These are phyloP conservation scores for Epicoccum sorghinum DNA, from an alignment of 2,329 filamentous ascomycete species.

Conservation along the genomic window DNA sequence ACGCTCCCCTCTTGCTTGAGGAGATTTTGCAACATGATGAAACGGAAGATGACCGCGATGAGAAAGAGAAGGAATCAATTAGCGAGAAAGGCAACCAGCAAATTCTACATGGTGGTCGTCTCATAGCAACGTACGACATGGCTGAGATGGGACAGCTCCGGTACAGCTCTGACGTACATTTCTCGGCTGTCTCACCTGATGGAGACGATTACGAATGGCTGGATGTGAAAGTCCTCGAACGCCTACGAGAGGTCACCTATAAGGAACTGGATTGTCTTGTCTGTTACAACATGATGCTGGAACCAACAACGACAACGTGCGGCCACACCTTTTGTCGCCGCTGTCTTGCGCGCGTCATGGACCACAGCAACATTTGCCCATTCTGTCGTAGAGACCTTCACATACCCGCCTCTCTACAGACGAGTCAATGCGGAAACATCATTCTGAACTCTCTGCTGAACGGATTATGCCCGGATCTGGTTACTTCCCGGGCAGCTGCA, in stretches of 20 bases:
- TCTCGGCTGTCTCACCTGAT: conserved; percentile 48
- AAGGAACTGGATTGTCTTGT: conserved; percentile 86
- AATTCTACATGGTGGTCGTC: conserved; percentile 61
- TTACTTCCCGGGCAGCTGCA: conserved; percentile 63
- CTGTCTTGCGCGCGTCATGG: conserved; percentile 77
- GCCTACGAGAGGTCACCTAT: conserved; percentile 66
- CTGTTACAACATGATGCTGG: conserved; percentile 80
- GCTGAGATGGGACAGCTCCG: conserved; percentile 66
- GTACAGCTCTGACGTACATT: conserved; percentile 63
- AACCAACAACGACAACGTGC: conserved; percentile 83
- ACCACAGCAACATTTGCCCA: conserved; percentile 79
- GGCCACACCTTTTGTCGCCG: conserved; percentile 88
- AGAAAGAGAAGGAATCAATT: conserved; percentile 41
- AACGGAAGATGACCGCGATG: conserved; percentile 43
- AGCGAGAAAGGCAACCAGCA: conserved; percentile 40
- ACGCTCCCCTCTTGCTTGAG: conserved; percentile 50
- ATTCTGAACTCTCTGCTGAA: conserved; percentile 68
- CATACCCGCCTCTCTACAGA: conserved; percentile 56
- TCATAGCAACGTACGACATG: conserved; percentile 71
- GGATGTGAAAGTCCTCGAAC: conserved; percentile 60
- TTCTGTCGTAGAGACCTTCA: conserved; percentile 74
- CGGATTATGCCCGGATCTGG: conserved; percentile 69
- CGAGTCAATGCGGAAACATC: conserved; percentile 63
- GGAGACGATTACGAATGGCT: conserved; percentile 48
- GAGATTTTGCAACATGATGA: conserved; percentile 48